Conservation (phyloP, 1,284 basidiomycete species). For the Pholiota adiposa region DNA sequence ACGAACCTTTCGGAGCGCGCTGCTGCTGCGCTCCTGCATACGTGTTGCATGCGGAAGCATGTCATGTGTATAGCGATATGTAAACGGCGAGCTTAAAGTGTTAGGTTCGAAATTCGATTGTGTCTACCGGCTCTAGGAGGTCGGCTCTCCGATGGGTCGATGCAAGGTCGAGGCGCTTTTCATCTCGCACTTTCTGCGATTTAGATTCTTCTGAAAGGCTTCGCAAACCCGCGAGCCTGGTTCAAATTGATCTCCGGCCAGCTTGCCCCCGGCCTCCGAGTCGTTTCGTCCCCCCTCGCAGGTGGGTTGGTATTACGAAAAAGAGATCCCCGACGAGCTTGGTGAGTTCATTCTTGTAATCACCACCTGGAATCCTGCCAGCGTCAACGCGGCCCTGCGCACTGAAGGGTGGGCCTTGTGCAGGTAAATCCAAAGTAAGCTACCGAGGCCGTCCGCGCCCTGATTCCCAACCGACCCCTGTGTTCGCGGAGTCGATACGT, state of each 20-base stretch:
- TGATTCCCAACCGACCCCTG: background rate
- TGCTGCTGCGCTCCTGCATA: background rate
- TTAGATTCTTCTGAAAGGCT: background rate
- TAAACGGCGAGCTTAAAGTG: background rate
- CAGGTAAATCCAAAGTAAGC: too few relatives aligned
- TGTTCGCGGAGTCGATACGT: background rate
- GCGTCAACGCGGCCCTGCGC: background rate
- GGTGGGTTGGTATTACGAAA: background rate
- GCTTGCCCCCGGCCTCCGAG: background rate
- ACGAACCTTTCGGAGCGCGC: background rate
- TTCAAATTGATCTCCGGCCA: background rate
- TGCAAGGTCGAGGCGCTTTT: background rate
- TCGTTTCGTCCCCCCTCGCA: too few relatives aligned
- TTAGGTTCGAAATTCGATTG: background rate
- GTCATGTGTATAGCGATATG: background rate
- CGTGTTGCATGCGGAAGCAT: background rate
- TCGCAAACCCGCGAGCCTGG: background rate
- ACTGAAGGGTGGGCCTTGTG: too few relatives aligned
- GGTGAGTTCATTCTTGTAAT: background rate
- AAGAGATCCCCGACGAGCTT: background rate
- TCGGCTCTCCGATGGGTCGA: background rate
- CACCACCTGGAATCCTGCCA: background rate
- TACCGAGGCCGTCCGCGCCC: background rate
- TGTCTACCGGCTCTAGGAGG: background rate
- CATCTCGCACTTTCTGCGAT: background rate